Conservation (phyloP, 768 basidiomycete species). For the Agrocybe pediades region DNA sequence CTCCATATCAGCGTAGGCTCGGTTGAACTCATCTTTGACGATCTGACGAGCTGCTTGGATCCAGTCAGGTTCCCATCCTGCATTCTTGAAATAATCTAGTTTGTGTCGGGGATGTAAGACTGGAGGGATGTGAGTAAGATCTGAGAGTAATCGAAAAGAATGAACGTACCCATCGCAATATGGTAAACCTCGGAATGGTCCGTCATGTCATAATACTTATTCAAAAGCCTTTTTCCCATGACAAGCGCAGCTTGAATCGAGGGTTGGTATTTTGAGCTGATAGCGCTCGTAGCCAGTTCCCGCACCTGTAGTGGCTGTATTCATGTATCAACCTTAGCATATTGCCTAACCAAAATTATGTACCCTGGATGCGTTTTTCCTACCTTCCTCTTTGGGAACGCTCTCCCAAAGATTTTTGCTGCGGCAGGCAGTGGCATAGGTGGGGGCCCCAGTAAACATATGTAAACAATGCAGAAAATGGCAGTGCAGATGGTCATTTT, state of each 20-base stretch:
- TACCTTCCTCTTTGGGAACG: no score
- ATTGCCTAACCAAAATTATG: no score
- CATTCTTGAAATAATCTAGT: slow-evolving; percentile 26
- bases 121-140: no score
- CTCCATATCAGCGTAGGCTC: not conserved
- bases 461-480: no score
- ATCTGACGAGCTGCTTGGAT: slow-evolving; percentile 20
- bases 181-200: slow-evolving; percentile 30
- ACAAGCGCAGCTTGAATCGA: slow-evolving; percentile 23
- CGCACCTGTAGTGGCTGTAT: no score
- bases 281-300: slow-evolving; percentile 1
- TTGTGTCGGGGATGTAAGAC: slow-evolving; percentile 32
- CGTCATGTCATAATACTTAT: slow-evolving; percentile 32
- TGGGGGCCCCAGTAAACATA: no score
- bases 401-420: no score
- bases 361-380: no score
- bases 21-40: not conserved
- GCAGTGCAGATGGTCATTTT: no score
- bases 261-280: slow-evolving; percentile 1
- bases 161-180: slow-evolving; percentile 33
- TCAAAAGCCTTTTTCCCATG: slow-evolving; percentile 27
- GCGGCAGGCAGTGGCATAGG: no score
- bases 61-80: slow-evolving; percentile 27
- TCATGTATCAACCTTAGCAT: no score
- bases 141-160: not conserved